Percentiles rank a stretch among this genome's conserved stretches.
Conservation (phyloP, 176 grass and related monocot genomes). For the Carex myosuroides region DNA sequence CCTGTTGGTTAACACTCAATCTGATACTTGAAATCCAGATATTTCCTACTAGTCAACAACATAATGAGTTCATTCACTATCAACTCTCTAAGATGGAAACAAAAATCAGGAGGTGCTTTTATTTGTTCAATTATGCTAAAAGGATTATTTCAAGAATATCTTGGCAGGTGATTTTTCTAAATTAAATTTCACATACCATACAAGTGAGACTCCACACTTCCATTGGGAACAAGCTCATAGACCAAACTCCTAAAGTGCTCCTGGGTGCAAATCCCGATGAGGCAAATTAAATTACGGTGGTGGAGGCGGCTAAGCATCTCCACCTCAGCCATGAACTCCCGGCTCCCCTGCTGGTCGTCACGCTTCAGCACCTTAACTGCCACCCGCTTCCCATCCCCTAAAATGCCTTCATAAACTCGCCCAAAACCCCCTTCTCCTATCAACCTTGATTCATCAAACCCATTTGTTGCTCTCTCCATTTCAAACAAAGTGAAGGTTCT, state of each 20-base stretch:
- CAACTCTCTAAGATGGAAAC: not conserved
- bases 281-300: slow-evolving; percentile 90
- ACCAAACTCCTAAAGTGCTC: slow-evolving; percentile 68
- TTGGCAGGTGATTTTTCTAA: not conserved
- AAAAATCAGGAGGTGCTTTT: not conserved
- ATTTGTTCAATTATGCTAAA: not conserved
- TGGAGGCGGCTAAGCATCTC: slow-evolving; percentile 99
- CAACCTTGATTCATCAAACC: slow-evolving; percentile 71
- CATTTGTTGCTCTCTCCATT: slow-evolving; percentile 78
- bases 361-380: slow-evolving; percentile 93
- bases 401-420: slow-evolving; percentile 82
- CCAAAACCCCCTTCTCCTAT: slow-evolving; percentile 99
- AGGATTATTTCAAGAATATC: not conserved
- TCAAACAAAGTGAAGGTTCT: slow-evolving; percentile 75
- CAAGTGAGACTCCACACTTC: slow-evolving; percentile 89
- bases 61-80: not conserved
- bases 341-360: slow-evolving; percentile 73
- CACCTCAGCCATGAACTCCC: slow-evolving; percentile 95
- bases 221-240: slow-evolving; percentile 90
- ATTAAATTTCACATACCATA: slow-evolving; percentile 47
- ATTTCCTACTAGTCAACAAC: not conserved
- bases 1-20: not conserved
- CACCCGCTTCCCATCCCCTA: slow-evolving; percentile 52
- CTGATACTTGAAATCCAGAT: not conserved
- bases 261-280: slow-evolving; percentile 94